phyloP scores from a whole-genome alignment of 108 stramenopile genomes.

The Licmophora abbreviata region DNA sequence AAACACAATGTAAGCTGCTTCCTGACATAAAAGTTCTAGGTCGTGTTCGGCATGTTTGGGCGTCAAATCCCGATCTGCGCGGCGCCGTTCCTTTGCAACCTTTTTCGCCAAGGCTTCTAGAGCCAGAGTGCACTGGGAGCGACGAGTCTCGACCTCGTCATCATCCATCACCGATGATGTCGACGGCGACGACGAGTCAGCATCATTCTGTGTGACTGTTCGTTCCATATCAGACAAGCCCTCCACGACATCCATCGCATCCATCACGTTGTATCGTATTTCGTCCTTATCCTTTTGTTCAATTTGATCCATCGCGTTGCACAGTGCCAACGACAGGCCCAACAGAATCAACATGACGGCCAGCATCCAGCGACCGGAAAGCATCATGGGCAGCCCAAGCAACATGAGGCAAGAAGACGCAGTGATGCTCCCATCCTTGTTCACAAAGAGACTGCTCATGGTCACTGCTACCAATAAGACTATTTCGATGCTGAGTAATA shows the following conservation, averaged over 20 bases:
- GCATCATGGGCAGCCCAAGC: constrained; percentile 12
- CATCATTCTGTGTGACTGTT: too few species aligned
- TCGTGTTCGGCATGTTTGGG: constrained; percentile 8
- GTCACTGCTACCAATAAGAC: too few species aligned
- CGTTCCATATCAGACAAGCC: too few species aligned
- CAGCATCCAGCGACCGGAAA: constrained; percentile 13
- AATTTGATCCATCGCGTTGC: constrained; percentile 11
- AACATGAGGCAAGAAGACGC: too few species aligned
- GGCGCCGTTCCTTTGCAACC: not conserved
- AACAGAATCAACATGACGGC: constrained; percentile 7
- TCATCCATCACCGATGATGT: not conserved
- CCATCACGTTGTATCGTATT: constrained; percentile 22
- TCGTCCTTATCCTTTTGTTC: constrained; percentile 13
- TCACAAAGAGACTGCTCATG: too few species aligned
- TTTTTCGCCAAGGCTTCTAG: not conserved
- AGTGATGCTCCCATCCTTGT: too few species aligned
- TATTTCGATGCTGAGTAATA: too few species aligned
- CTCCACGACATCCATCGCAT: constrained; percentile 18
- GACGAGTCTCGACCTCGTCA: not conserved
- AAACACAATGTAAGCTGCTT: constrained; percentile 21
- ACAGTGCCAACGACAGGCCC: constrained; percentile 10
- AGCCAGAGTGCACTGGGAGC: not conserved
- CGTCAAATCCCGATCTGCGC: too few species aligned
- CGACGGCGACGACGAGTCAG: not conserved
- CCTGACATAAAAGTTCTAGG: constrained; percentile 23